Evolutionary conservation across 257 asterid species (phyloP).

Genomic region (Coffea eugenioides): DNA sequence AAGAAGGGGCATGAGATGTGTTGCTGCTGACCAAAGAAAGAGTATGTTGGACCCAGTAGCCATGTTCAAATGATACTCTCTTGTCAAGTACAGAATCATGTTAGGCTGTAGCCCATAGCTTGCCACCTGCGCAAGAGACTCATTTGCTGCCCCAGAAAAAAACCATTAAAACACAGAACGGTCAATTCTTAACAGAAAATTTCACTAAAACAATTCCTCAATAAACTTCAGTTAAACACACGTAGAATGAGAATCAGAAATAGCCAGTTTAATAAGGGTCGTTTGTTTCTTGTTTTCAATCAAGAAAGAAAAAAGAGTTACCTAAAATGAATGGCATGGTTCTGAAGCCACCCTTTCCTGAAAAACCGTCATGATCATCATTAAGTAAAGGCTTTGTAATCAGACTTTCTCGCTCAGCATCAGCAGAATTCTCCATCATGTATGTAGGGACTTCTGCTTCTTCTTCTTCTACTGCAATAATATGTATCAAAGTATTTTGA

Average conservation of each 20-base stretch:
- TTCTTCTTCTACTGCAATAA: no score
- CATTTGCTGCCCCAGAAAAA: constrained; percentile 36
- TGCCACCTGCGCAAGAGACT: constrained; percentile 57
- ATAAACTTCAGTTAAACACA: not conserved
- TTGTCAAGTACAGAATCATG: constrained; percentile 60
- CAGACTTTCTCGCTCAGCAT: not conserved
- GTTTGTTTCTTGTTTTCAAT: not conserved
- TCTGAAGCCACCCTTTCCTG: no score
- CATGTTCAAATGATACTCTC: constrained; percentile 57
- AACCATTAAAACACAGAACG: not conserved
- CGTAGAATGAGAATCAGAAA: not conserved
- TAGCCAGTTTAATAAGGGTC: not conserved
- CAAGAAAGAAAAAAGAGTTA: no score
- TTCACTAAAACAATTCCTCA: not conserved
- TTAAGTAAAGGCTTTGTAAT: no score
- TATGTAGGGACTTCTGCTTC: no score
- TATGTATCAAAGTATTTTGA: no score
- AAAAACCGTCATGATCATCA: no score
- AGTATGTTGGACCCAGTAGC: constrained; percentile 45
- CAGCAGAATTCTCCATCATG: no score
- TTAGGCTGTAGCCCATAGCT: constrained; percentile 52
- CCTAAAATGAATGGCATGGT: no score
- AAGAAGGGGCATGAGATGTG: constrained; percentile 48
- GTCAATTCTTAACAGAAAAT: not conserved
- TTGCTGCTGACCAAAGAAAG: constrained; percentile 64